Evolutionary conservation across 1,284 basidiomycete species (phyloP).

Genomic region (Cronartium quercuum): DNA sequence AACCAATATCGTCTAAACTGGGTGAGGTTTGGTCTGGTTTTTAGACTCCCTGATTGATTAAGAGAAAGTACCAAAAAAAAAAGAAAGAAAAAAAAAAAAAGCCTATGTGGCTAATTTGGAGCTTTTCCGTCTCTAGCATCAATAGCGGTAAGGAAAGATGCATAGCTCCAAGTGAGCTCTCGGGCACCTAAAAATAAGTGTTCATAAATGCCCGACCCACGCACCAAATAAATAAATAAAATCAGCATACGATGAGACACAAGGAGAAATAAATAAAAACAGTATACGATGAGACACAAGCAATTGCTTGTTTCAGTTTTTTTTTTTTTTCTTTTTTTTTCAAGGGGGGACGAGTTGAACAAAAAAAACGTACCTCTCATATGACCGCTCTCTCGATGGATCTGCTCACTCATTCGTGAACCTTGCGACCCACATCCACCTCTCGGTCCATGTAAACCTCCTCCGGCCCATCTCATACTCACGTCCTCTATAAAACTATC

Average conservation of each 20-base stretch:
- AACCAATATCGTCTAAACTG: too few relatives aligned
- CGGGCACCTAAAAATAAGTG: slow-evolving; percentile 20
- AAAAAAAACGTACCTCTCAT: slow-evolving; percentile 39
- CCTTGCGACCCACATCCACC: neutral
- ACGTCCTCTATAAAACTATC: slow-evolving; percentile 36
- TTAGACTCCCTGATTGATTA: too few relatives aligned
- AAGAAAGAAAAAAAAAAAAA: too few relatives aligned
- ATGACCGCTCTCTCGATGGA: slow-evolving; percentile 38
- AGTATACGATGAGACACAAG: neutral
- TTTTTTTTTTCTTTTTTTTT: too few relatives aligned
- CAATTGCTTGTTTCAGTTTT: too few relatives aligned
- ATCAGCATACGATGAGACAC: neutral
- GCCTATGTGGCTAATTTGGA: neutral
- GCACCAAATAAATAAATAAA: neutral
- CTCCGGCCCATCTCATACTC: slow-evolving; percentile 25
- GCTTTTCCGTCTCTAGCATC: slow-evolving; percentile 35
- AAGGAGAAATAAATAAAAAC: neutral
- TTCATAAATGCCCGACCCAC: too few relatives aligned
- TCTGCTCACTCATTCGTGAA: slow-evolving; percentile 41
- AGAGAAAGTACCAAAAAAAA: too few relatives aligned
- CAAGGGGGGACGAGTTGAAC: too few relatives aligned
- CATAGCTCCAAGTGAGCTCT: slow-evolving; percentile 35
- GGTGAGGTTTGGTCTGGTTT: too few relatives aligned
- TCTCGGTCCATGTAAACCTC: slow-evolving; percentile 11
- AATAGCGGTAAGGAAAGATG: slow-evolving; percentile 27